Evolutionary conservation across 768 basidiomycete species (phyloP), one percentile per base, ranked within the genome.

Genomic region (Suillus plorans): DNA sequence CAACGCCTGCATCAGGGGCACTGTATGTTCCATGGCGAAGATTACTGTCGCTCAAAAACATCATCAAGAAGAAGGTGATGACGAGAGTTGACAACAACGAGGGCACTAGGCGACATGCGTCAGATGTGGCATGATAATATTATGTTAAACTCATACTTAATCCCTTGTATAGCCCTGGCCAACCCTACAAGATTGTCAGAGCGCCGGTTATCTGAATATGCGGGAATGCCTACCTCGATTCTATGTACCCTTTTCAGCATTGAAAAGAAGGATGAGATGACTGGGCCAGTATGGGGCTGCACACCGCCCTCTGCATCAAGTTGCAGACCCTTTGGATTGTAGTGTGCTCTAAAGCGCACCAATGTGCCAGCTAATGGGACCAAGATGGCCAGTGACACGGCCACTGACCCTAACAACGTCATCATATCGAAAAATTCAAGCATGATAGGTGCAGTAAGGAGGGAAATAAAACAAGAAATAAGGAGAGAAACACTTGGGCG

Each of bases 321-420:
- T 61, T 89, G 90, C 47, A 95, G 86, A 42, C 89, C 91, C 74
- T 90, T 91, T 3, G 93, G 93, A 71, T 91, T 92, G 79, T 91
- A 94, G 72, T 94, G 92, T 37, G 90, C 91, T 76, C 93, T 83
- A 73, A 91, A 87, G 56, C 92, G 84, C 9, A 94, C 88, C 12
- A 93, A 80, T 14, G 88, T 81, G 5, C 91, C 92, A 9, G 85
- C 82, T 14, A 92, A 76, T 13, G 87, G 85, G 5, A 91, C 84
- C 20, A 86, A 77, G 34, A 90, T 72, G 42, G 78, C 80, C n/a
- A 91, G 74, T 42, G 85, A 86, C 42, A 89, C 52, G 28, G 78
- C 76, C 34, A 86, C 70, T 25, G 87, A 84, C 12, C 80, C 71
- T 6, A 79, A 67, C 20, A 84, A 62, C 5, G 87, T 71, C 13